Conservation (phyloP, 805 yeast species). For the Candida boidinii region DNA sequence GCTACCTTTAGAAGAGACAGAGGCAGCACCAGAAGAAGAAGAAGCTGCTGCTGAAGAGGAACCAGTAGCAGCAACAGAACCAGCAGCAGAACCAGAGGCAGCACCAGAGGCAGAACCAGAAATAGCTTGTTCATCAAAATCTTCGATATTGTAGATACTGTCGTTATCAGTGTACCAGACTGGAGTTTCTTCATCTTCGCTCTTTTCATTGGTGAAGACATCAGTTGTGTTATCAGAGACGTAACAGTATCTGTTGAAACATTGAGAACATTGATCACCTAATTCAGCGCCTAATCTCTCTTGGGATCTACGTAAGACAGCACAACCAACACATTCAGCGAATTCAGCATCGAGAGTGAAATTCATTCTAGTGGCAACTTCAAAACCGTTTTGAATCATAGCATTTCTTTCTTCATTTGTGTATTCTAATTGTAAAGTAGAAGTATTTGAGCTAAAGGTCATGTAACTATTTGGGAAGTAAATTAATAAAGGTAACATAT, state of each 20-base stretch:
- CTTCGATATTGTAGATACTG: too few species aligned
- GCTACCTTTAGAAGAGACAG: too few species aligned
- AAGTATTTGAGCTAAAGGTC: slow-evolving; percentile 39
- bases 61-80: too few species aligned
- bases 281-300: slow-evolving; percentile 57
- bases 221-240: too few species aligned
- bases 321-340: slow-evolving; percentile 47
- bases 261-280: slow-evolving; percentile 59
- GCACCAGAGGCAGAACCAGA: too few species aligned
- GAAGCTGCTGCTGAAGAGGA: too few species aligned
- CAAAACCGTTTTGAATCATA: slow-evolving; percentile 45
- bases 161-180: too few species aligned
- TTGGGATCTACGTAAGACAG: slow-evolving; percentile 58
- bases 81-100: too few species aligned
- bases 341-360: slow-evolving; percentile 27
- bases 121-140: too few species aligned
- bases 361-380: slow-evolving; percentile 38
- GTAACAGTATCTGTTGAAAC: slow-evolving; percentile 66
- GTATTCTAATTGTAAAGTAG: slow-evolving; percentile 51
- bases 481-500: slow-evolving; percentile 39
- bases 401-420: slow-evolving; percentile 30
- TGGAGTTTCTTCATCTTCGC: too few species aligned
- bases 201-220: too few species aligned
- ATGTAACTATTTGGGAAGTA: slow-evolving; percentile 39
- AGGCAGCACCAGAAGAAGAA: too few species aligned